A percentile compares a stretch with the other conserved stretches of the same genome.
These are phyloP conservation scores for Penicillium goetzii DNA, from an alignment of 495 filamentous ascomycete genomes.

Conservation along the genomic window DNA sequence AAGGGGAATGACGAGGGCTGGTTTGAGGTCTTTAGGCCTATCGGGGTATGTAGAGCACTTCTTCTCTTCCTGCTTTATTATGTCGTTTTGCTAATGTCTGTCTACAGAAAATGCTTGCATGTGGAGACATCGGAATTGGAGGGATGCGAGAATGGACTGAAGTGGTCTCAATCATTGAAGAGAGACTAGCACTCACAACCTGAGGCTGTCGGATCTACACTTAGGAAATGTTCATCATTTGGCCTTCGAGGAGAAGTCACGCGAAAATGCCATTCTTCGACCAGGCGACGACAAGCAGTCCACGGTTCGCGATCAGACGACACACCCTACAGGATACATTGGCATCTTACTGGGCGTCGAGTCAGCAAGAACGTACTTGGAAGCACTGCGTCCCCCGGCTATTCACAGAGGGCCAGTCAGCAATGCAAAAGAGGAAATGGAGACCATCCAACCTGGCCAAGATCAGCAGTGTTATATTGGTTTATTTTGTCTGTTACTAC, in stretches of 20 bases:
- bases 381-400: too few relatives aligned
- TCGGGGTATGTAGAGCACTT: constrained; percentile 30
- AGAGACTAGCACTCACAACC: constrained; percentile 12
- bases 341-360: too few relatives aligned
- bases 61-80: background rate
- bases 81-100: background rate
- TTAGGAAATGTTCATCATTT: background rate
- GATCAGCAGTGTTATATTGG: too few relatives aligned
- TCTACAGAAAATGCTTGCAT: constrained; percentile 69
- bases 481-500: too few relatives aligned
- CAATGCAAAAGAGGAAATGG: too few relatives aligned
- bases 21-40: constrained; percentile 72
- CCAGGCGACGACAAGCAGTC: too few relatives aligned
- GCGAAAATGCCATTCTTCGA: background rate
- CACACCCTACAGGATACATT: too few relatives aligned
- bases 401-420: too few relatives aligned
- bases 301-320: too few relatives aligned
- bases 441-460: too few relatives aligned
- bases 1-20: constrained; percentile 58
- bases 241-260: background rate
- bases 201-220: background rate
- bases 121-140: constrained; percentile 77
- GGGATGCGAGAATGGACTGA: constrained; percentile 79
- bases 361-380: too few relatives aligned
- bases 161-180: constrained; percentile 66